Evolutionary conservation across 2,329 filamentous ascomycete genomes (phyloP).

Genomic region (Fusarium annulatum): DNA sequence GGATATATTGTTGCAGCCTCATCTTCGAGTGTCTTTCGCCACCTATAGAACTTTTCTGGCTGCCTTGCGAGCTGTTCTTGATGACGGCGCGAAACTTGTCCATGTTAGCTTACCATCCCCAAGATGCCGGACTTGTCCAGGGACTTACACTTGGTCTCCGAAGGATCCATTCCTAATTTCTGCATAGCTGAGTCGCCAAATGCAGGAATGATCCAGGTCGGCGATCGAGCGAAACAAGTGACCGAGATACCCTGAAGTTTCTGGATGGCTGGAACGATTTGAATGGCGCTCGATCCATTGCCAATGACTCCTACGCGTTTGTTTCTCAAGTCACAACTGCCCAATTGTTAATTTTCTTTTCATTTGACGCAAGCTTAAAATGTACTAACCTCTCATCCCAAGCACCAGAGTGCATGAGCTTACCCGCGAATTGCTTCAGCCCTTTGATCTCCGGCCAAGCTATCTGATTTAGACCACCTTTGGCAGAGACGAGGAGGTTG

Average conservation of each 20-base stretch:
- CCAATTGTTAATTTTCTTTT: not conserved
- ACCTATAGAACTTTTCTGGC: not conserved
- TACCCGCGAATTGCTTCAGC: not conserved
- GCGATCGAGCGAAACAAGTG: not conserved
- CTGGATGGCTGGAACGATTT: not conserved
- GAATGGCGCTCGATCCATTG: not conserved
- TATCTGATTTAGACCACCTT: not conserved
- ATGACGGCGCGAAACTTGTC: not conserved
- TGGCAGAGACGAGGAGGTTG: not conserved
- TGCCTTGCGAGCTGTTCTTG: rapidly evolving
- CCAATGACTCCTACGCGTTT: not conserved
- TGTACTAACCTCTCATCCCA: not conserved
- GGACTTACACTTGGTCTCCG: not conserved
- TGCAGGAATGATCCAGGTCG: not conserved
- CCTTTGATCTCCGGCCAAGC: not conserved
- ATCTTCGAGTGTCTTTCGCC: not conserved
- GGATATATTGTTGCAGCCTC: not conserved
- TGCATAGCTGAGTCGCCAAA: not conserved
- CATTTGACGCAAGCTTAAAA: rapidly evolving
- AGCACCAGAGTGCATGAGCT: not conserved
- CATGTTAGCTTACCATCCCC: not conserved
- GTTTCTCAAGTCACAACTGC: not conserved
- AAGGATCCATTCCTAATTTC: not conserved
- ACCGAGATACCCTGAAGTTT: not conserved
- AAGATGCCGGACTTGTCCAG: rapidly evolving